Percentiles rank a stretch among this genome's conserved stretches.
phyloP scores from a whole-genome alignment of 2,329 filamentous ascomycete genomes.

The Calcarisporium arbuscula region DNA sequence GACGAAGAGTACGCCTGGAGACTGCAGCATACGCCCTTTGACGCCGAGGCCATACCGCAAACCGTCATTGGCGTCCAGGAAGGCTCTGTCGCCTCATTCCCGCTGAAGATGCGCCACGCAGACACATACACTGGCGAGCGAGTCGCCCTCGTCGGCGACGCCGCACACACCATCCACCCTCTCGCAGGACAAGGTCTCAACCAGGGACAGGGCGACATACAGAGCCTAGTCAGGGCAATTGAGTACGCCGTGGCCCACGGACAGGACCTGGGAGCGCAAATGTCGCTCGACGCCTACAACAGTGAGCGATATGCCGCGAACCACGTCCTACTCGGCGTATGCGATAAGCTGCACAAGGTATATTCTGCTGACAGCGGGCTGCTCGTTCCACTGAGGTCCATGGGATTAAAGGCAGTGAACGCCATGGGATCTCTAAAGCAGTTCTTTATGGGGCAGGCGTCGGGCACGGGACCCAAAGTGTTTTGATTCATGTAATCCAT shows the following conservation, averaged over 20 bases:
- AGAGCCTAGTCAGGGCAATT: constrained; percentile 69
- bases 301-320: constrained; percentile 78
- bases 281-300: constrained; percentile 77
- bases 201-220: constrained; percentile 83
- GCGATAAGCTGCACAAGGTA: constrained; percentile 87
- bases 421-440: constrained; percentile 68
- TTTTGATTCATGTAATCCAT: constrained; percentile 16
- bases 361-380: constrained; percentile 78
- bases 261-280: constrained; percentile 74
- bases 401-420: constrained; percentile 73
- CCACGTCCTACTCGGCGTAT: constrained; percentile 69
- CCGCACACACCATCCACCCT: constrained; percentile 91
- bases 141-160: constrained; percentile 88
- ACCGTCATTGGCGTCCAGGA: constrained; percentile 65
- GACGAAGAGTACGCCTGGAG: constrained; percentile 82
- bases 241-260: constrained; percentile 73
- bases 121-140: constrained; percentile 87
- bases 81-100: constrained; percentile 80
- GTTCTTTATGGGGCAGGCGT: constrained; percentile 74
- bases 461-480: constrained; percentile 46
- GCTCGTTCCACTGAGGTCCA: constrained; percentile 69
- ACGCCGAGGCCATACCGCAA: constrained; percentile 55
- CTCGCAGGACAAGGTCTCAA: constrained; percentile 93
- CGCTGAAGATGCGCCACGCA: constrained; percentile 86
- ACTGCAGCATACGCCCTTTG: constrained; percentile 58